Base-by-base conservation (phyloP, 306 rosid genomes). In the Medicago ruthenica region DNA sequence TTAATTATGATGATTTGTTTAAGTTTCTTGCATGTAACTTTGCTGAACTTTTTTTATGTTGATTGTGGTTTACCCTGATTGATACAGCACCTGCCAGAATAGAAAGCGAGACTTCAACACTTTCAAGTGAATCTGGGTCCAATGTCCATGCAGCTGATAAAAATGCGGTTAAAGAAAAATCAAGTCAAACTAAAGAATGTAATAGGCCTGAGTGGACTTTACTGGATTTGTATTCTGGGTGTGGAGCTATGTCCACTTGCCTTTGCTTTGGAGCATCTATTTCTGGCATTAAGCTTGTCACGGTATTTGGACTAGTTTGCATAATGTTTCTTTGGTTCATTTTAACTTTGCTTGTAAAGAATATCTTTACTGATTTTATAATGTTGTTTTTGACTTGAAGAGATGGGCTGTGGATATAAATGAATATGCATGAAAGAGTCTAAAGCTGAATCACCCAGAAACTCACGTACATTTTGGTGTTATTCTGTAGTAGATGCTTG, bases 161-260 rank as follows among this genome's bases (percentile, higher is more conserved):
- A 31, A 36, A 13, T 3, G 21, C 0, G 1, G 20, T 3, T 9
- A 64, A 71, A 8, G 72, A 34, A 34, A 54, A 44, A 40, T 5
- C 34, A 0, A 6, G 0, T 55, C 6, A 37, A 65, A 58, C 13
- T 67, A 74, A 66, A 0, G 45, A 6, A 4, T 76, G 70, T 0
- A 20, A 62, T 24, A 16, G 2, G 7, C 45, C 84, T 0, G 82
- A 81, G 48, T 78, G 83, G 82, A 9, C 60, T 2, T 39, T 82
- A 15, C 37, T 85, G 0, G 88, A 85, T 41, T 68, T 85, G 68
- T 85, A 82, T 68, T 67, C 88, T 27, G 88, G 88, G 0, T 82
- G 88, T 54, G 88, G 88, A 51, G 88, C 86, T 6, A 85, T 85
- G 88, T 85, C 88, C 58, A 85, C 88, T 0, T 86, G 88, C 3